A percentile compares a stretch with the other conserved stretches of the same genome.
phyloP scores from a whole-genome alignment of 305 asterid species.

The Withania somnifera region DNA sequence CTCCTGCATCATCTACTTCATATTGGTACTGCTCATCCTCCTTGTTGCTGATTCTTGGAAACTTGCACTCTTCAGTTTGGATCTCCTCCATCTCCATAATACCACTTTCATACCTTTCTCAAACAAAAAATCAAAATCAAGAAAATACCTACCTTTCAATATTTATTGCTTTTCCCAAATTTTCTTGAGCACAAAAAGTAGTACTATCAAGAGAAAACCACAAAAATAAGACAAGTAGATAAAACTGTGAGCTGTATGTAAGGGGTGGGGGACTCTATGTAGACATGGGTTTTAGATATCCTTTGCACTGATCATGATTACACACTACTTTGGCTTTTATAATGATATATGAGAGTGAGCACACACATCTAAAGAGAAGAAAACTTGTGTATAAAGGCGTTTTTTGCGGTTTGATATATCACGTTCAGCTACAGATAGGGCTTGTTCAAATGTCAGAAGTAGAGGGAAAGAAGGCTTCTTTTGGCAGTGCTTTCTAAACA shows the following conservation, averaged over 20 bases:
- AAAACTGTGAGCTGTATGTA: slow-evolving; percentile 15
- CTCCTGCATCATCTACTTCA: slow-evolving; percentile 42
- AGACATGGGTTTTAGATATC: slow-evolving; percentile 31
- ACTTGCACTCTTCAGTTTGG: slow-evolving; percentile 33
- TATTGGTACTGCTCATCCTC: slow-evolving; percentile 25
- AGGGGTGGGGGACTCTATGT: slow-evolving; percentile 25
- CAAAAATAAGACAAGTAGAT: too few relatives aligned
- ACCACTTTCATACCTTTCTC: slow-evolving; percentile 53
- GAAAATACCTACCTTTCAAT: neutral
- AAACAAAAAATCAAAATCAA: neutral
- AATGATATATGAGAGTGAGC: neutral
- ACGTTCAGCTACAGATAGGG: slow-evolving; percentile 14
- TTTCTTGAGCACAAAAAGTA: too few relatives aligned
- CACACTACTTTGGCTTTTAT: slow-evolving; percentile 54
- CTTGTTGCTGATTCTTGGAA: slow-evolving; percentile 36
- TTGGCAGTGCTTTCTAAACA: slow-evolving; percentile 34
- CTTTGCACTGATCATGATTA: slow-evolving; percentile 69
- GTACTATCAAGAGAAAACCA: neutral
- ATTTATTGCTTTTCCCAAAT: neutral
- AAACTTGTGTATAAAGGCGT: too few relatives aligned
- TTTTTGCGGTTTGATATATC: slow-evolving; percentile 27
- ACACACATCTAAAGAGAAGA: neutral
- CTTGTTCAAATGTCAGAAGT: neutral
- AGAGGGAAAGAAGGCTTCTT: slow-evolving; percentile 8
- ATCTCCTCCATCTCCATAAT: slow-evolving; percentile 71